phyloP scores from a whole-genome alignment of 2,329 filamentous ascomycete genomes.

The Zymoseptoria brevis region DNA sequence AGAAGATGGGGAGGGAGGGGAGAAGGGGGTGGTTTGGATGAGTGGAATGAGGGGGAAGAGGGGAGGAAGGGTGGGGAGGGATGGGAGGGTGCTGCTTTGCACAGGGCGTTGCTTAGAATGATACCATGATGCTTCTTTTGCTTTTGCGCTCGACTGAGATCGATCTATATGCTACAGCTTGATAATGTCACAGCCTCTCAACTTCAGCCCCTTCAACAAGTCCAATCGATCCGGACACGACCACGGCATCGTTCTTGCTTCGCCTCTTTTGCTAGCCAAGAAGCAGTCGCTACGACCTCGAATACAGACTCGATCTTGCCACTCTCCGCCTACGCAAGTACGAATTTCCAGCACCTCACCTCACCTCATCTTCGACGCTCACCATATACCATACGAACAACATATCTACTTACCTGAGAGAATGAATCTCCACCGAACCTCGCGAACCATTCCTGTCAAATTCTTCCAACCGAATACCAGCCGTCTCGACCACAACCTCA shows the following conservation, averaged over 20 bases:
- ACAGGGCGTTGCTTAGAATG: slow-evolving; percentile 9
- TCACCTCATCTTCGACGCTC: too few relatives aligned
- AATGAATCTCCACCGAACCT: too few relatives aligned
- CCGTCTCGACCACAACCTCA: too few relatives aligned
- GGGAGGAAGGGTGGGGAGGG: neutral
- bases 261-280: too few relatives aligned
- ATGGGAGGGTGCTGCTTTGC: neutral
- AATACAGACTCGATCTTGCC: too few relatives aligned
- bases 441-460: too few relatives aligned
- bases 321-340: too few relatives aligned
- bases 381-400: too few relatives aligned
- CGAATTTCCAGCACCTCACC: too few relatives aligned
- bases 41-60: neutral
- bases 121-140: slow-evolving; percentile 7
- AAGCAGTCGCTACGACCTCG: neutral
- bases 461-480: too few relatives aligned
- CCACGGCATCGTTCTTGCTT: neutral
- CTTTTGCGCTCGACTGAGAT: neutral
- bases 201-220: neutral
- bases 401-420: too few relatives aligned
- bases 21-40: neutral
- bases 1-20: slow-evolving; percentile 24
- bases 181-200: neutral
- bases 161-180: neutral
- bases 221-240: neutral